Base-by-base conservation (phyloP, 108 stramenopile genomes). In the Epithemia pelagica region DNA sequence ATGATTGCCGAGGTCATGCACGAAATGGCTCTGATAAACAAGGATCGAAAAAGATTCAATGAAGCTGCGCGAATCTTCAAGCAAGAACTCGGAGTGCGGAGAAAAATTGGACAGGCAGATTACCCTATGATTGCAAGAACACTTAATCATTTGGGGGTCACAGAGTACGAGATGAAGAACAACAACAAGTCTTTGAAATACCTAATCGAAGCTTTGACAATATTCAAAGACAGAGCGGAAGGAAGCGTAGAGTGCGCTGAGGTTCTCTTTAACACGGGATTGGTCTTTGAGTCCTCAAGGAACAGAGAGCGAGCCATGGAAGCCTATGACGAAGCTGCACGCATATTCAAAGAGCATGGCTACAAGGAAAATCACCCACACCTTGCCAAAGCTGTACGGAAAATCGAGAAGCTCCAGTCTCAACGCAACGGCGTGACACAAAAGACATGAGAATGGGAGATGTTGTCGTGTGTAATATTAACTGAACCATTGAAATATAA, bases 1-100 rank as follows among this genome's bases (percentile, higher is more conserved):
- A 76, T 73, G 80, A 84, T 84, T 66, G 83, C 83, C 2, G 80
- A 84, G 53, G 74, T 81, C 19, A 78, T 84, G 80, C 83, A 81
- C 56, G 80, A 84, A 62, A 77, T 84, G 61, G 83, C 75, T 25
- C 65, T 84, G 5, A 73, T 81, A 24, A 66, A 76, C 62, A 73
- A 74, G 54, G 69, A 68, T 8, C 76, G 70, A 25, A 52, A 67
- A 54, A 65, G 78, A 51, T 30, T 71, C 20, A 54, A 54, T 1
- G 80, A 81, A 26, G 77, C 83, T 19, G 65, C 77, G 54, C 75
- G 78, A 68, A 78, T 74, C 1, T 76, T 84, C 66, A 78, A 78
- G 62, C 79, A 84, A 66, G 83, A 81, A 59, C 58, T 84, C 20
- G 70, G 76, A 1, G 74, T 84, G n/a, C 65, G 83, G 46, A 54